phyloP scores from a whole-genome alignment of 352 stramenopile species.

The Thraustochytrium sp. region DNA sequence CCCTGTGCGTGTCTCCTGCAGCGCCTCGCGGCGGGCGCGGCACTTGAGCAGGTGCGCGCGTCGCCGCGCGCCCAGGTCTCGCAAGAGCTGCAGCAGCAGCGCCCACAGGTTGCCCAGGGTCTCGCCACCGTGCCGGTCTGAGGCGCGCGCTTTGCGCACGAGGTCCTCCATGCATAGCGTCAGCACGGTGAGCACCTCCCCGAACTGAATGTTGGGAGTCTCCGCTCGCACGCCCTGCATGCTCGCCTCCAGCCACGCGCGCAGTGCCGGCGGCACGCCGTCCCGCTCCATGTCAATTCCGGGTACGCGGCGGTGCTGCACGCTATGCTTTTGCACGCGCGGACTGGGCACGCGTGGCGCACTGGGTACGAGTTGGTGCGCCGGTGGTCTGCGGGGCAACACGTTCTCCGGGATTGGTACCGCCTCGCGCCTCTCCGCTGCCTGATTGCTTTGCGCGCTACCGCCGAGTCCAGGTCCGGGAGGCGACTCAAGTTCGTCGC shows the following conservation, averaged over 20 bases:
- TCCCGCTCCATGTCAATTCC: neutral
- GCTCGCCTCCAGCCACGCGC: neutral
- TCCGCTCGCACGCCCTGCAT: neutral
- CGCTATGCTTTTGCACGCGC: neutral
- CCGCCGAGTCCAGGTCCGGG: neutral
- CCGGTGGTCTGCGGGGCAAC: neutral
- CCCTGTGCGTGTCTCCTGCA: neutral
- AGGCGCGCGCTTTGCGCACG: neutral
- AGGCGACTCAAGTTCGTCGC: neutral
- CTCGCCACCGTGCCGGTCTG: neutral
- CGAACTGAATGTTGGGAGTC: neutral
- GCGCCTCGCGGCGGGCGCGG: neutral
- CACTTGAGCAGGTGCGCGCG: neutral
- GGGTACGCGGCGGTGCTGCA: neutral
- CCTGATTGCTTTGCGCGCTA: neutral
- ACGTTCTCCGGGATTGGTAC: neutral
- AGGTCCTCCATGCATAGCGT: neutral
- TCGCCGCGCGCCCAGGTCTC: neutral
- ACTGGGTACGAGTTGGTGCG: neutral
- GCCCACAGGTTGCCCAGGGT: neutral
- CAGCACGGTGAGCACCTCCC: neutral
- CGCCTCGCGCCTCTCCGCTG: neutral
- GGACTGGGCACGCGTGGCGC: neutral
- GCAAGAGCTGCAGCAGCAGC: conserved; percentile 4
- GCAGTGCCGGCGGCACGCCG: neutral